A percentile compares a stretch with the other conserved stretches of the same genome.
Evolutionary conservation across 1,284 basidiomycete genomes (phyloP).

Genomic region (Pisolithus thermaeus): DNA sequence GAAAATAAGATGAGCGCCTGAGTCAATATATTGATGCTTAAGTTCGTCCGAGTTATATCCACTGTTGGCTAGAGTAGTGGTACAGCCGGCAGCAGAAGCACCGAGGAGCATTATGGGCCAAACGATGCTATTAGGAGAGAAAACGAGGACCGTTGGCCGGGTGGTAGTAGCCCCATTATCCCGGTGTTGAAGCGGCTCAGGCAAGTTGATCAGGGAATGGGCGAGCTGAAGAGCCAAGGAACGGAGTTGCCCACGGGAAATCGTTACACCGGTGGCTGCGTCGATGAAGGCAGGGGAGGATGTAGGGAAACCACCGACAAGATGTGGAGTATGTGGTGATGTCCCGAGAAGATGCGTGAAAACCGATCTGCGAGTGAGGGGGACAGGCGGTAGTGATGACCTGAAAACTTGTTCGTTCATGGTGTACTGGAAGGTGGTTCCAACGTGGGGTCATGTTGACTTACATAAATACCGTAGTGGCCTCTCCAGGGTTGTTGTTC

Average conservation of each 20-base stretch:
- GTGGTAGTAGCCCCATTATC: constrained; percentile 30
- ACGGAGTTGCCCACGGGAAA: constrained; percentile 54
- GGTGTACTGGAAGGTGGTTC: too few relatives aligned
- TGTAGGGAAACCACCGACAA: constrained; percentile 39
- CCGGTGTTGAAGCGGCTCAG: constrained; percentile 19
- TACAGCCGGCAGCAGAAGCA: constrained; percentile 46
- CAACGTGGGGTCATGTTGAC: too few relatives aligned
- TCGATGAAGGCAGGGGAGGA: constrained; percentile 60
- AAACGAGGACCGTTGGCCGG: constrained; percentile 40
- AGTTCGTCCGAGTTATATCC: constrained; percentile 42
- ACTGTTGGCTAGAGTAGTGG: constrained; percentile 45
- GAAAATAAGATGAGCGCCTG: constrained; percentile 48
- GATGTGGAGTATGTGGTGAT: constrained; percentile 19
- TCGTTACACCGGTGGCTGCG: constrained; percentile 47
- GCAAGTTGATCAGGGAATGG: constrained; percentile 39
- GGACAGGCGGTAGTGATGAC: constrained; percentile 23
- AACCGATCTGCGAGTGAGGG: constrained; percentile 36
- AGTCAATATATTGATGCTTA: constrained; percentile 49
- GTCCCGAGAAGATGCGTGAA: constrained; percentile 47
- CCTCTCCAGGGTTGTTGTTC: too few relatives aligned
- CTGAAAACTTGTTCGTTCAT: constrained; percentile 15
- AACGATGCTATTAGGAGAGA: constrained; percentile 57
- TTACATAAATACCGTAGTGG: too few relatives aligned
- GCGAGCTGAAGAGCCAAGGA: constrained; percentile 37
- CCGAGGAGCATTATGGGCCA: constrained; percentile 63